Evolutionary conservation across 306 rosid genomes (phyloP), one percentile per base, ranked within the genome.

Genomic region (Astragalus glycyphyllos): DNA sequence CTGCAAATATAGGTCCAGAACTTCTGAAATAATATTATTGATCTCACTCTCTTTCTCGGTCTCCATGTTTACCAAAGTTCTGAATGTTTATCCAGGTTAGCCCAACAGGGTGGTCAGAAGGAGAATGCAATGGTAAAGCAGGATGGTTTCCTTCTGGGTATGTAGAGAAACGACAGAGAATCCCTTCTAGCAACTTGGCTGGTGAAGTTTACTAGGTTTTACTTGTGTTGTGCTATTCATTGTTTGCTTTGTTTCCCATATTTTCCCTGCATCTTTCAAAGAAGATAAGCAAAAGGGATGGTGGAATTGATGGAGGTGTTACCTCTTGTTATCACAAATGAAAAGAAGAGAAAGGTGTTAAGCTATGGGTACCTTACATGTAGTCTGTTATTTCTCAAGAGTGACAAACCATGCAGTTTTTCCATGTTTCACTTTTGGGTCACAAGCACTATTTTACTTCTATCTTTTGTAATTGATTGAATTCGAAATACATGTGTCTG

Each of bases 61-160:
- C 54, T 61, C 59, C 10, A 31, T 63, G 59, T 58, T 69, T 46
- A 76, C 48, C 23, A 53, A 68, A 72, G 49, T 48, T 73, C 41
- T 16, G 40, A 40, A 31, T 67, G 67, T 53, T 75, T 65, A 35
- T 54, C 2, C 88, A 94, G 97, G 91, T 89, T 79, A 91, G 63
- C 59, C 59, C 83, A 54, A 50, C 96, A 47, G 99, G 99, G 49
- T 94, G 99, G 99, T 84, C 99, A 37, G 99, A 94, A 86, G 99
- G 99, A 64, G 97, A 94, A 83, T 91, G 92, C 85, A 89, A 84
- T 34, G 97, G 99, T 17, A 82, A 68, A 63, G 90, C 86, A 6
- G 99, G 99, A 59, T 94, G 99, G 99, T 94, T 94, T 84, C 97
- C 99, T 62, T 86, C 96, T 12, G 78, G 80, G 35, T 87, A 73